Base-by-base conservation (phyloP, 1,139 yeast species). In the Protomyces gravidus region DNA sequence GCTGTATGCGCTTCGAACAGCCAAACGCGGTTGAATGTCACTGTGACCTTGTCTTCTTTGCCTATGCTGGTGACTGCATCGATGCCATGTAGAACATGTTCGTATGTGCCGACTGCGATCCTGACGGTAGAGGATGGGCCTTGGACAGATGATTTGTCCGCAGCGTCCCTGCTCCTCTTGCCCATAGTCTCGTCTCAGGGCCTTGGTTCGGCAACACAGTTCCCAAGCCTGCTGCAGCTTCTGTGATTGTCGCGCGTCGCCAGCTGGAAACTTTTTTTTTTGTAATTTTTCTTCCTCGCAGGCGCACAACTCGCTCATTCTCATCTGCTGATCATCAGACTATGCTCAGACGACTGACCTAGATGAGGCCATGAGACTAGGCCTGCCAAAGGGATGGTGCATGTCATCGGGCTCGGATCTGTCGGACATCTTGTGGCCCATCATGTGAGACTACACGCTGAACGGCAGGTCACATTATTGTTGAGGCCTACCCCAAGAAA, bases 1-100 rank as follows among this genome's bases (percentile, higher is more conserved):
- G 89, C 79, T 0, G 95, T 78, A 72, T 92, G 98, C 1, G 98
- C 96, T 67, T 92, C 89, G 72, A 92, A 92, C 71, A 92, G 97
- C 77, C 92, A 92, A 49, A 94, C 83, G 1, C 97, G 96, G 52
- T 89, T 90, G 75, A 94, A 92, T 3, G 86, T 78, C 1, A 90
- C 85, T 17, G 17, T n/a, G 32, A 45, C 19, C 73, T 71, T 39
- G 55, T 42, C 64, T 5, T 53, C 61, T 30, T 13, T 32, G 4
- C 40, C 39, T 9, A n/a, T 21, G 13, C 76, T 77, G 45, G 89
- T 68, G 21, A 84, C 78, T 49, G 88, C 76, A 1, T 97, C 89
- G 19, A 90, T 78, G 75, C 97, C 89, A 52, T 90, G 75, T 53
- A 94, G 74, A 65, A 89, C 89, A 73, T 94, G 98, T 73, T 94